phyloP scores from a whole-genome alignment of 257 asterid species.

The Capsicum chinense region DNA sequence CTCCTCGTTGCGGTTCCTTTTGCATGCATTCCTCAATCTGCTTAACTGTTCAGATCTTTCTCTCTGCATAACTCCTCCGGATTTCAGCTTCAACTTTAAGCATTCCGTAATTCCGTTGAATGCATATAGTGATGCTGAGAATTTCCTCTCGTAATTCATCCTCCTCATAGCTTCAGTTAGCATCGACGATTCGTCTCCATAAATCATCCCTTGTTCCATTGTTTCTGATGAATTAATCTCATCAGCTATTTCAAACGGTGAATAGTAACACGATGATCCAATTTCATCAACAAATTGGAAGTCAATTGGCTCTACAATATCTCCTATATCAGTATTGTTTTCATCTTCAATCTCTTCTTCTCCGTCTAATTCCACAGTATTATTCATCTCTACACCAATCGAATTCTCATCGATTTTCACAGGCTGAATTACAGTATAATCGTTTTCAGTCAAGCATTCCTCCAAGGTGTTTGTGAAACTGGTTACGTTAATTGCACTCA shows the following conservation, averaged over 20 bases:
- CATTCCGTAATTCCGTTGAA: conserved; percentile 80
- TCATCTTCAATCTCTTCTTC: conserved; percentile 33
- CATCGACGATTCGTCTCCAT: conserved; percentile 45
- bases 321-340: conserved; percentile 32
- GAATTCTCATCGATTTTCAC: conserved; percentile 29
- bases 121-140: conserved; percentile 75
- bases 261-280: conserved; percentile 52
- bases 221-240: conserved; percentile 45
- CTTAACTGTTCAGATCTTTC: conserved; percentile 54
- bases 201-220: conserved; percentile 24
- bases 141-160: conserved; percentile 78
- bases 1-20: conserved; percentile 37
- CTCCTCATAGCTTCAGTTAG: conserved; percentile 68
- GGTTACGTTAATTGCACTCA: conserved; percentile 23
- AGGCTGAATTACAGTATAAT: conserved; percentile 31
- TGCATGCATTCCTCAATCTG: conserved; percentile 59
- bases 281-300: conserved; percentile 72
- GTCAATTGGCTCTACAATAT: conserved; percentile 40
- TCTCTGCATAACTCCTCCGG: conserved; percentile 33
- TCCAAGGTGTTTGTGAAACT: conserved; percentile 4
- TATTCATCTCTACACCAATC: conserved; percentile 21
- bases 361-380: conserved; percentile 29
- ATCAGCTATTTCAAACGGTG: conserved; percentile 69
- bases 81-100: conserved; percentile 56
- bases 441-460: conserved; percentile 31